A percentile compares a stretch with the other conserved stretches of the same genome.
phyloP scores from a whole-genome alignment of 192 early-diverging fungal genomes.

The Mortierella hygrophila region DNA sequence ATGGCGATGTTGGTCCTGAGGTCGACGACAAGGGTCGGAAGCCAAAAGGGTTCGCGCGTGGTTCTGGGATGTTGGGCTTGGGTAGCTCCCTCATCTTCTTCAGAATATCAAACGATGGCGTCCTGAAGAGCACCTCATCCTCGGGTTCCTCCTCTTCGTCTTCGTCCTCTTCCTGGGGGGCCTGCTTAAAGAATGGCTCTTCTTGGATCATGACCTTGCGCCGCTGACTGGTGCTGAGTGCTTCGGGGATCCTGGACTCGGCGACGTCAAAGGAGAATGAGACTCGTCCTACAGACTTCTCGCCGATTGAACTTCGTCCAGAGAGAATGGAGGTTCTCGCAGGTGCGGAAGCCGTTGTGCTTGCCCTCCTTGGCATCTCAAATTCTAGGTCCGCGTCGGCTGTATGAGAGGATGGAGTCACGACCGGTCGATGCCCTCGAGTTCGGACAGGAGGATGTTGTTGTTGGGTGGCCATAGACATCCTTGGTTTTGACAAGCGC shows the following conservation, averaged over 20 bases:
- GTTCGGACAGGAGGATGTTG: background rate
- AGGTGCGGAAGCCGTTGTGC: background rate
- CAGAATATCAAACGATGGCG: conserved; percentile 35
- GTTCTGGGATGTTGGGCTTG: conserved; percentile 17
- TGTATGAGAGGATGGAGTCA: background rate
- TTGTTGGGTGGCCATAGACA: background rate
- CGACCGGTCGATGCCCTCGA: background rate
- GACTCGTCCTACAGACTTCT: background rate
- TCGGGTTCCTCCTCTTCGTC: conserved; percentile 13
- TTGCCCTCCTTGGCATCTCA: background rate
- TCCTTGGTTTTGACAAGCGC: background rate
- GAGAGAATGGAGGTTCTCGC: background rate
- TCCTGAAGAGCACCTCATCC: conserved; percentile 39
- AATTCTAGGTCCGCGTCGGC: background rate
- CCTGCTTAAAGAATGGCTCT: conserved; percentile 16
- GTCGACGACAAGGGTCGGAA: background rate
- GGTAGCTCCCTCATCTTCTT: conserved; percentile 24
- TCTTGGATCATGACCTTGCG: conserved; percentile 23
- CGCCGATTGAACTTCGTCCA: background rate
- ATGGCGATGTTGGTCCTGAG: background rate
- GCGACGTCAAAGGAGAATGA: background rate
- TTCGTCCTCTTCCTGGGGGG: conserved; percentile 9
- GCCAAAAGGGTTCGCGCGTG: conserved; percentile 31
- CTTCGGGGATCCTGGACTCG: background rate
- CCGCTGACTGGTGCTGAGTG: background rate